Percentiles rank a stretch among this genome's conserved stretches.
phyloP scores from a whole-genome alignment of 495 filamentous ascomycete genomes.

The Tetracladium marchalianum region DNA sequence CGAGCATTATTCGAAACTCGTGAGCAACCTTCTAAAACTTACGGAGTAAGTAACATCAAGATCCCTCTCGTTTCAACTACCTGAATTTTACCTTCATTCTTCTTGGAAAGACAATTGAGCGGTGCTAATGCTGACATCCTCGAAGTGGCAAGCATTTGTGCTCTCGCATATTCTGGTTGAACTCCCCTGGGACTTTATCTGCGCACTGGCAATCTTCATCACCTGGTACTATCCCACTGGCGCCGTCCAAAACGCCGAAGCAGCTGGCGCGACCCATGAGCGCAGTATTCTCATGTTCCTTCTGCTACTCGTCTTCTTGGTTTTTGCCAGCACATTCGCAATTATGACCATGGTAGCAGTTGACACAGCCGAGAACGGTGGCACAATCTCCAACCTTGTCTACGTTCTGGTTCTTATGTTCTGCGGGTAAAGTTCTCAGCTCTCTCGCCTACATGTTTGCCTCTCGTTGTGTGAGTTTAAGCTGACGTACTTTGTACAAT shows the following conservation, averaged over 20 bases:
- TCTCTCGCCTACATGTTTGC: slow-evolving; percentile 43
- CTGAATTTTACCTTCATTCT: too few species aligned
- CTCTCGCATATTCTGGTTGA: slow-evolving; percentile 65
- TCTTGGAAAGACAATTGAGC: slow-evolving; percentile 31
- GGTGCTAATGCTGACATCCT: too few species aligned
- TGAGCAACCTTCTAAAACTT: slow-evolving; percentile 74
- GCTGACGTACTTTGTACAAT: slow-evolving; percentile 39
- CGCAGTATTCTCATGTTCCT: slow-evolving; percentile 34
- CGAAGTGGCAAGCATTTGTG: slow-evolving; percentile 68
- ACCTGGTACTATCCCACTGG: slow-evolving; percentile 33
- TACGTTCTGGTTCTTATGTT: slow-evolving; percentile 52
- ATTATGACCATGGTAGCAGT: slow-evolving; percentile 37
- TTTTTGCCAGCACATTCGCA: slow-evolving; percentile 60
- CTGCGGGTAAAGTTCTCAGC: slow-evolving; percentile 27
- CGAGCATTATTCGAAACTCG: slow-evolving; percentile 72
- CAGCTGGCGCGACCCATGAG: slow-evolving; percentile 26
- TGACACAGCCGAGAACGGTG: slow-evolving; percentile 49
- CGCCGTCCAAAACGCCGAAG: slow-evolving; percentile 47
- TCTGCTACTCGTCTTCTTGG: slow-evolving; percentile 32
- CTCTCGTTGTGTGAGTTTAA: slow-evolving; percentile 9
- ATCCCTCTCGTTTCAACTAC: too few species aligned
- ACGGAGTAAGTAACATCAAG: slow-evolving; percentile 20
- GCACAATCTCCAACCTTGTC: slow-evolving; percentile 58
- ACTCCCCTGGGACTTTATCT: slow-evolving; percentile 60
- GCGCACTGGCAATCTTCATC: slow-evolving; percentile 57